These are phyloP conservation scores for Sisymbrium irio DNA, from an alignment of 345 rosid genomes.

Conservation along the genomic window DNA sequence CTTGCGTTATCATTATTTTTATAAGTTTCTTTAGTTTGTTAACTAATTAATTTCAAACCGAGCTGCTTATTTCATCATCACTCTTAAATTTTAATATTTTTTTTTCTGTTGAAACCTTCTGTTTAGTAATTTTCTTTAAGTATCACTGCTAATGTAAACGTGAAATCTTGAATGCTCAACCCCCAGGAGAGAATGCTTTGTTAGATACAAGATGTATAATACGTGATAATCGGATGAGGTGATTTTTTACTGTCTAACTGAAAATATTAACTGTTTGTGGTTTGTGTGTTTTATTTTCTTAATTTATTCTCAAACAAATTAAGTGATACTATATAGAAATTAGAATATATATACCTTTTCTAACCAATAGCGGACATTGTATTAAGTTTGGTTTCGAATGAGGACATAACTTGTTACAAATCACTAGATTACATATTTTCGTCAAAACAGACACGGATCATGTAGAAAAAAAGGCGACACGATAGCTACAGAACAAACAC, in stretches of 20 bases:
- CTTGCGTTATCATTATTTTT: conserved; percentile 5
- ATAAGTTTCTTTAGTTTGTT: not conserved
- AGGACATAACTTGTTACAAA: not conserved
- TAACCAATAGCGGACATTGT: not conserved
- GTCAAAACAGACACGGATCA: not conserved
- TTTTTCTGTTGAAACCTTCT: not conserved
- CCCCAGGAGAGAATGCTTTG: not conserved
- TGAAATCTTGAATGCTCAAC: not conserved
- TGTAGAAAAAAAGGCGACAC: not conserved
- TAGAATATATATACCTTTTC: not conserved
- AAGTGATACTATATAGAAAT: not conserved
- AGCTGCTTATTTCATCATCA: not conserved
- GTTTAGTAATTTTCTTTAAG: not conserved
- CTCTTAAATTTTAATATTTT: not conserved
- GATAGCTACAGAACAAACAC: not conserved
- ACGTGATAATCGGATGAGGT: not conserved
- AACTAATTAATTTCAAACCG: not conserved
- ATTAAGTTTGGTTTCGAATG: not conserved
- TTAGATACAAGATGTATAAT: not conserved
- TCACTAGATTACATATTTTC: not conserved
- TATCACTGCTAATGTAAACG: not conserved
- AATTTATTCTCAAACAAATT: not conserved
- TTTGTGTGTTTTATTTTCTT: not conserved
- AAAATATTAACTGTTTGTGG: not conserved
- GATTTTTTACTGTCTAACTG: not conserved